Evolutionary conservation across 129 eudicot species (phyloP).

Genomic region (Lactuca sativa): DNA sequence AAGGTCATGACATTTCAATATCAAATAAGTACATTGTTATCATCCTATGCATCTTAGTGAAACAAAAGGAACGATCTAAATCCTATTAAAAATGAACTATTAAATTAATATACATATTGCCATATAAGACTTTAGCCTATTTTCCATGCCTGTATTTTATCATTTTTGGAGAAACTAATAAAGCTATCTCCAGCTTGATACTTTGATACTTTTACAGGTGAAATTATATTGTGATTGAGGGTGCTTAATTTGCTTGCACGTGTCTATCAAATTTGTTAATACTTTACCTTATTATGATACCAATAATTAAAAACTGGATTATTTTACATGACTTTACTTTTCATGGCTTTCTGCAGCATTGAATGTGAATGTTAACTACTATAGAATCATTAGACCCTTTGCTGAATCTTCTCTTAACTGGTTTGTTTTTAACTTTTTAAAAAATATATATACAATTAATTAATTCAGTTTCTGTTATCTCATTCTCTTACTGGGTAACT

Average conservation of each 20-base stretch:
- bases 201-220: slow-evolving; percentile 67
- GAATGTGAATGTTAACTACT: slow-evolving; percentile 63
- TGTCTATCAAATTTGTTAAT: slow-evolving; percentile 30
- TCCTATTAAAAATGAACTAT: too few relatives aligned
- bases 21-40: too few relatives aligned
- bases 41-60: too few relatives aligned
- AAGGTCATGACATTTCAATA: too few relatives aligned
- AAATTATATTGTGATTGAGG: slow-evolving; percentile 73
- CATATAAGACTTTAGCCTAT: neutral
- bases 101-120: too few relatives aligned
- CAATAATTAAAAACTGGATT: slow-evolving; percentile 6
- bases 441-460: neutral
- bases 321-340: slow-evolving; percentile 18
- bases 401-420: slow-evolving; percentile 85
- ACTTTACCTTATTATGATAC: slow-evolving; percentile 10
- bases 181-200: slow-evolving; percentile 71
- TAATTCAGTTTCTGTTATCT: neutral
- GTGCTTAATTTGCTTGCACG: slow-evolving; percentile 95
- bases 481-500: slow-evolving; percentile 7
- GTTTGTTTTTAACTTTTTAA: slow-evolving; percentile 40
- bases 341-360: slow-evolving; percentile 88
- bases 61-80: too few relatives aligned
- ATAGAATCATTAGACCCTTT: slow-evolving; percentile 91
- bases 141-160: slow-evolving; percentile 8
- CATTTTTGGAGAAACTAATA: slow-evolving; percentile 33